Evolutionary conservation across 164 flowering plant genomes (phyloP), one percentile per base, ranked within the genome.

Genomic region (Chimonanthus praecox): DNA sequence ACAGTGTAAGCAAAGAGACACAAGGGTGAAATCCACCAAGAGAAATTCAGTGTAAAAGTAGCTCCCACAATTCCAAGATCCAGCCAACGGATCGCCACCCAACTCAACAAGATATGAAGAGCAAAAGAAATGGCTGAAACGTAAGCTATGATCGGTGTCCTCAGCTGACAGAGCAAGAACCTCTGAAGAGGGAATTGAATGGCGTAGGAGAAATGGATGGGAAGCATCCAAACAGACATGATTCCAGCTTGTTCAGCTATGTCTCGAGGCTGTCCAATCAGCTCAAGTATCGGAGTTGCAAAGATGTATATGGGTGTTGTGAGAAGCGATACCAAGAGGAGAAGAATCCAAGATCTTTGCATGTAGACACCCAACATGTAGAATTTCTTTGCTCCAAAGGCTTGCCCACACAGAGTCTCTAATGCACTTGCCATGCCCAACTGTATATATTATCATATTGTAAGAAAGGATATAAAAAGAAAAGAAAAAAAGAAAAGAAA

Each of bases 341-440:
- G 69, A 65, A 87, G 83, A 4, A 85, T 77, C 84, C 83, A 86
- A 2, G 88, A 85, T 0, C 88, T 71, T 67, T 87, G 90, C 79
- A 87, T 5, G 72, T 87, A 84, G 68, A 72, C 64, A 45, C 74
- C 74, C 64, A 72, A 48, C 58, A 47, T 72, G 33, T 64, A 54
- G 16, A 63, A 63, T 49, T 33, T 49, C 60, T 64, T 18, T 72
- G 69, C 74, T 18, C 74, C 74, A 63, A 44, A 72, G 20, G 74
- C 67, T 49, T 72, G 74, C 18, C 74, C 74, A 44, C 74, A 72
- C n/a, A 72, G 47, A 18, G 74, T 72, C 67, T 72, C 74, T 44
- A 72, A 33, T 7, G 60, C 74, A 48, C 74, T 72, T 4, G 74
- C 54, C 74, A 72, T 72, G n/a, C 74, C 74, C 8, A 72, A 20